Percentiles rank a stretch among this genome's conserved stretches.
phyloP scores from a whole-genome alignment of 2,329 filamentous ascomycete genomes.

The Fusarium temperatum region DNA sequence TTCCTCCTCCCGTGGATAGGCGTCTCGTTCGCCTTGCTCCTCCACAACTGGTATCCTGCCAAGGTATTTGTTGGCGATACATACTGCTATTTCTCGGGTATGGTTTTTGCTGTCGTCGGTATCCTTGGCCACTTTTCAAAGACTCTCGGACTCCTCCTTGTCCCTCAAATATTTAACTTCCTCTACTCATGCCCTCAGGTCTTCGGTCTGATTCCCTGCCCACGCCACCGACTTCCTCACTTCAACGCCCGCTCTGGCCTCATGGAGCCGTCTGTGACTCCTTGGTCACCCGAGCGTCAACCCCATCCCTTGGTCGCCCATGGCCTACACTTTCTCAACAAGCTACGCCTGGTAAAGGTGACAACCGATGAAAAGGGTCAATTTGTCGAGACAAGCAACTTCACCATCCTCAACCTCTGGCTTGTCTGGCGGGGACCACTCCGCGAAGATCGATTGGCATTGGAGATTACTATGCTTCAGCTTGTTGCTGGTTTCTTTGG shows the following conservation, averaged over 20 bases:
- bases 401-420: constrained; percentile 96
- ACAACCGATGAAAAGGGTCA: constrained; percentile 72
- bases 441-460: constrained; percentile 83
- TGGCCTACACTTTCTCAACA: constrained; percentile 73
- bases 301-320: constrained; percentile 71
- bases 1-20: constrained; percentile 93
- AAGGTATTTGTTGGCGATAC: constrained; percentile 97
- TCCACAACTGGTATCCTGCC: constrained; percentile 96
- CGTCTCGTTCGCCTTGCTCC: constrained; percentile 85
- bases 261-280: constrained; percentile 85
- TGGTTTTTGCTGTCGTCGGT: constrained; percentile 97
- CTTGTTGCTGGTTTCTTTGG: constrained; percentile 79
- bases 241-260: constrained; percentile 88
- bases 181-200: constrained; percentile 92
- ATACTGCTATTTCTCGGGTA: constrained; percentile 99
- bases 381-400: constrained; percentile 84
- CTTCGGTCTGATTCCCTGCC: constrained; percentile 89
- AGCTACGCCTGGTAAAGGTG: constrained; percentile 73
- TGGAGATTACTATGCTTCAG: constrained; percentile 85
- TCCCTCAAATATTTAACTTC: constrained; percentile 97
- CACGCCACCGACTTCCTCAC: constrained; percentile 86
- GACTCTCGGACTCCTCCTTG: constrained; percentile 87
- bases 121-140: constrained; percentile 99
- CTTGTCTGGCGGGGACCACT: constrained; percentile 93
- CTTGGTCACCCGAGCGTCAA: constrained; percentile 74